phyloP scores from a whole-genome alignment of 2,329 filamentous ascomycete species.

The Teratosphaeria viscida region DNA sequence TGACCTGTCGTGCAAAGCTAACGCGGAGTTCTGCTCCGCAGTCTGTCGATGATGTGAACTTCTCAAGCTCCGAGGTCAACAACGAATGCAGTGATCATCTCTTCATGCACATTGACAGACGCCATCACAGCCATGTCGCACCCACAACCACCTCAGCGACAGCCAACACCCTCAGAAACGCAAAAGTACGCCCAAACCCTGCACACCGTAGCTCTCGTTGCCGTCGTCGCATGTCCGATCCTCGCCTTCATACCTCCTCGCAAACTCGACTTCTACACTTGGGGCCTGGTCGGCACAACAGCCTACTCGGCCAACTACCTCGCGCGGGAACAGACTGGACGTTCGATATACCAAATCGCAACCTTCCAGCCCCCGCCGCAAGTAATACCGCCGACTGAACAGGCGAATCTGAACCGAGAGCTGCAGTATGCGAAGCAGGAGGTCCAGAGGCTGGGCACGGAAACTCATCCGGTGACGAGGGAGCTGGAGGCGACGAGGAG shows the following conservation, averaged over 20 bases:
- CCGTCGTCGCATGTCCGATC: conserved; percentile 43
- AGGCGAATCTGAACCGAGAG: conserved; percentile 5
- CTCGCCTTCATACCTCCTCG: conserved; percentile 49
- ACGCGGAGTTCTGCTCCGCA: too few species aligned
- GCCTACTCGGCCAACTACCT: conserved; percentile 42
- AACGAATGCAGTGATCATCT: not conserved
- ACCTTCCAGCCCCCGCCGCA: not conserved
- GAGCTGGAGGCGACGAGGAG: conserved; percentile 16
- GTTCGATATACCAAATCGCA: conserved; percentile 18
- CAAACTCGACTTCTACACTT: conserved; percentile 52
- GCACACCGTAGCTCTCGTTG: conserved; percentile 39
- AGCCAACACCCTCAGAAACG: conserved; percentile 16
- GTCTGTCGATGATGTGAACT: not conserved
- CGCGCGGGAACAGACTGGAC: conserved; percentile 24
- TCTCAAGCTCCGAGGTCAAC: not conserved
- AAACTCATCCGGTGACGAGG: conserved; percentile 2
- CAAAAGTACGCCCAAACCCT: conserved; percentile 22
- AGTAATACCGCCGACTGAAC: conserved; percentile 4
- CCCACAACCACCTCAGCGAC: conserved; percentile 15
- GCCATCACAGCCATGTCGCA: conserved; percentile 12
- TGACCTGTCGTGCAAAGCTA: not conserved
- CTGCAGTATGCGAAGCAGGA: conserved; percentile 4
- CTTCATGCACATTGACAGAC: not conserved
- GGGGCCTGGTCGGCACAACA: conserved; percentile 41
- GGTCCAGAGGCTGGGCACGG: conserved; percentile 4